phyloP scores from a whole-genome alignment of 169 alveolate genomes.

The Pseudocohnilembus persalinus region DNA sequence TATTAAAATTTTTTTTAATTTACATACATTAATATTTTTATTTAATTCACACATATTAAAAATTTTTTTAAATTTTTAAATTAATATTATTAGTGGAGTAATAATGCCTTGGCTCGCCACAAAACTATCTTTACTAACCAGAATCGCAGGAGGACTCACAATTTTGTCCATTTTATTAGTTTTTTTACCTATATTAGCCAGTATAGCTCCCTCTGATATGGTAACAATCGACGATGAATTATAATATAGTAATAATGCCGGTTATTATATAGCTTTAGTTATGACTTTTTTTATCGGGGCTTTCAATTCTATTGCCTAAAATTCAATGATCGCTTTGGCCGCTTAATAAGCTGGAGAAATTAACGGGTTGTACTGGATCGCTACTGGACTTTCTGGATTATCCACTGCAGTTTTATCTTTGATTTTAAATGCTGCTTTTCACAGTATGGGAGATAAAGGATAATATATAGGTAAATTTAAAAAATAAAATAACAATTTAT shows the following conservation, averaged over 20 bases:
- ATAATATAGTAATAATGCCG: no score
- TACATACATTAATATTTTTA: no score
- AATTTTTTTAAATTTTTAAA: no score
- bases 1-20: no score
- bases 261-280: background rate
- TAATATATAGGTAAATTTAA: background rate
- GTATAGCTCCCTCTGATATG: background rate
- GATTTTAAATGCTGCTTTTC: background rate
- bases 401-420: constrained; percentile 14
- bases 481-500: background rate
- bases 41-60: no score
- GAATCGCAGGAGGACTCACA: constrained; percentile 3
- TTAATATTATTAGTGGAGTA: constrained; percentile 6
- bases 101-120: constrained; percentile 9
- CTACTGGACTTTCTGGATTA: constrained; percentile 19
- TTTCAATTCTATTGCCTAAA: constrained; percentile 17
- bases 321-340: constrained; percentile 19
- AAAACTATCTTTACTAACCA: background rate
- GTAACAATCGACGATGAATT: no score
- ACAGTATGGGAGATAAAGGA: constrained; percentile 1
- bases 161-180: constrained; percentile 1
- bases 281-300: constrained; percentile 11
- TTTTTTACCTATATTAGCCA: constrained; percentile 2
- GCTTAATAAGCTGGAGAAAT: background rate
- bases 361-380: constrained; percentile 11